These are phyloP conservation scores for Halteria grandinella DNA, from an alignment of 73 alveolate genomes.

Conservation along the genomic window DNA sequence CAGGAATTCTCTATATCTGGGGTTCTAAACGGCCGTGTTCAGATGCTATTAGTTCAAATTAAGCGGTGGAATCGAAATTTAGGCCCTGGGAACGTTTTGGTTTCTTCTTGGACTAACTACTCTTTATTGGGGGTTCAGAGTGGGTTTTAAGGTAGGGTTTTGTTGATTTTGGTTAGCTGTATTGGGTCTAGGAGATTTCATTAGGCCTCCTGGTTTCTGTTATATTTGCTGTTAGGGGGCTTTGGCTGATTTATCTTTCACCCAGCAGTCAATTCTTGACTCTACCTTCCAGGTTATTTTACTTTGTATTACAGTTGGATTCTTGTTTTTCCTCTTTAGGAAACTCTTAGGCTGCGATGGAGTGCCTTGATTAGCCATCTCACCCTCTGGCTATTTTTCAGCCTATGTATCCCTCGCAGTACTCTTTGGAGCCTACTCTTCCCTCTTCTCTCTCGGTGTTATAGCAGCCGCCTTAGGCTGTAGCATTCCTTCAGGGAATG, in stretches of 20 bases:
- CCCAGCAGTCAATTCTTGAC: constrained; percentile 54
- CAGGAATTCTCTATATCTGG: background rate
- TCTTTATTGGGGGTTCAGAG: background rate
- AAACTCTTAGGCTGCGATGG: no score
- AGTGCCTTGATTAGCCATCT: background rate
- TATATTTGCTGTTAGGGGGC: no score
- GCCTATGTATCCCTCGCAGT: constrained; percentile 1
- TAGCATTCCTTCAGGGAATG: constrained; percentile 50
- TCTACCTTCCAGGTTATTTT: constrained; percentile 13
- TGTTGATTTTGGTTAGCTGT: background rate
- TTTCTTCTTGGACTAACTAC: background rate
- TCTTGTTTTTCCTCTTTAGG: constrained; percentile 49
- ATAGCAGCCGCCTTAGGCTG: constrained; percentile 21
- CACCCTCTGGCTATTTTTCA: constrained; percentile 1
- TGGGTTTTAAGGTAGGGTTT: background rate
- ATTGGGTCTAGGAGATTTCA: no score
- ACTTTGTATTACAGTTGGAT: constrained; percentile 3
- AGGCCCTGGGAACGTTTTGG: no score
- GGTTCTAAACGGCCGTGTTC: background rate
- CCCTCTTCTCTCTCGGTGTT: background rate
- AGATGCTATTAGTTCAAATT: background rate
- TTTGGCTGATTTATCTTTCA: no score
- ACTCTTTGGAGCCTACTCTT: background rate
- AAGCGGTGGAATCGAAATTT: no score
- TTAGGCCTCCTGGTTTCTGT: no score